Base-by-base conservation (phyloP, 495 filamentous ascomycete species). In the Hypomontagnella monticulosa region DNA sequence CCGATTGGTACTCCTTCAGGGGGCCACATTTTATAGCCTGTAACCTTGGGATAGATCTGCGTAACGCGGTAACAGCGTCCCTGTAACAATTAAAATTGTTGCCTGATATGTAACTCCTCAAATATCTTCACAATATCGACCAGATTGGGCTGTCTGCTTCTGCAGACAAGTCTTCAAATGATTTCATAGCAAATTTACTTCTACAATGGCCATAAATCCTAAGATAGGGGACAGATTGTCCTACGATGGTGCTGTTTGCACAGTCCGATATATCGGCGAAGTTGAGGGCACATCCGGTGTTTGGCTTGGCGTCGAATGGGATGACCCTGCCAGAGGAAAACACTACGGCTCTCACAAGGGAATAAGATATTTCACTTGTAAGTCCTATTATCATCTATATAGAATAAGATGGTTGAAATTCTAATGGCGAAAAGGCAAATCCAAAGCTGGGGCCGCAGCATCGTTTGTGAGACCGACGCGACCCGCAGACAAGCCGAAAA, bases 261-360 rank as follows among this genome's bases (percentile, higher is more conserved):
- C 95, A 0, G 85, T 99, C 47, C 87, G 93, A 30, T 97, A 93
- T 70, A 79, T 91, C 64, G 95, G 95, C 46, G 71, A 79, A 36
- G 87, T 99, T 14, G 81, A 85, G 51, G 90, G 89, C 36, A 95
- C 92, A 15, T 79, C 84, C 16, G 92, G 92, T 30, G 81, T 84
- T 69, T 98, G 95, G 96, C 80, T 99, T 15, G 95, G 95, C 20
- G 92, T 98, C 15, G 95, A 99, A 81, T 99, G 96, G 96, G 95
- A 98, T 76, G 90, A 97, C 69, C 80, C 86, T 53, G 80, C 78
- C 38, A 81, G 92, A 70, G 96, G 95, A 30, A 98, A 97, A 79
- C 93, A 99, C 78, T 85, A 92, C 60, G 95, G 96, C 8, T 86
- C 88, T 56, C 86, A 94, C 78, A 86, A 86, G 19, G 93, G 90